Evolutionary conservation across 1,284 basidiomycete genomes (phyloP).

Genomic region (Apiotrichum laibachii): DNA sequence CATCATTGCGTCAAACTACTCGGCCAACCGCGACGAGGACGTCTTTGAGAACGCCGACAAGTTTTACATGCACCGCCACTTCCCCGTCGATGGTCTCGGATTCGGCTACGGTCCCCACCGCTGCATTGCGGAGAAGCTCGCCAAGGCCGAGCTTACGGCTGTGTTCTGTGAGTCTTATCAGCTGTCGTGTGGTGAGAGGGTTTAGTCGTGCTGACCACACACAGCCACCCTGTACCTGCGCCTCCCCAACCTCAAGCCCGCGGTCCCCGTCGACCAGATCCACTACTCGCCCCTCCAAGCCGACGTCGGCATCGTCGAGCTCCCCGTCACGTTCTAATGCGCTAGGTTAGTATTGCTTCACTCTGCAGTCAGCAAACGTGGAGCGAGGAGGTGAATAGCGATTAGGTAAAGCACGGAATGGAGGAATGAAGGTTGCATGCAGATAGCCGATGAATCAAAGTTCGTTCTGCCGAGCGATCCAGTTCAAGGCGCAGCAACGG

Average conservation of each 20-base stretch:
- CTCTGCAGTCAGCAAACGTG: too few relatives aligned
- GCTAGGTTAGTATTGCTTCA: too few relatives aligned
- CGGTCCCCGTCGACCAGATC: constrained; percentile 10
- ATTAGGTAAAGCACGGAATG: too few relatives aligned
- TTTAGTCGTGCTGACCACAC: neutral
- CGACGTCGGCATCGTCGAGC: constrained; percentile 13
- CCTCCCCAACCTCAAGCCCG: constrained; percentile 10
- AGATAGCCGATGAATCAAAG: too few relatives aligned
- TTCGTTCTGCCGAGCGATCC: too few relatives aligned
- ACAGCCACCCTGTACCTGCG: constrained; percentile 13
- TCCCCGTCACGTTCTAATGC: constrained; percentile 4
- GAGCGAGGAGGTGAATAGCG: too few relatives aligned
- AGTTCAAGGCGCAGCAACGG: too few relatives aligned
- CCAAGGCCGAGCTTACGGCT: constrained; percentile 12
- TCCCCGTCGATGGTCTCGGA: constrained; percentile 6
- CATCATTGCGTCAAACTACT: constrained; percentile 19
- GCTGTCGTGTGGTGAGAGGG: too few relatives aligned
- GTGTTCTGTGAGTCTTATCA: constrained; percentile 15
- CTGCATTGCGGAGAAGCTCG: constrained; percentile 15
- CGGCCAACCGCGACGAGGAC: constrained; percentile 15
- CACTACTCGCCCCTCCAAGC: constrained; percentile 9
- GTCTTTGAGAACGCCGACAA: constrained; percentile 10
- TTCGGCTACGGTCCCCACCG: constrained; percentile 14
- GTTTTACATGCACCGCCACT: constrained; percentile 16
- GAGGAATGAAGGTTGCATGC: too few relatives aligned